These are phyloP conservation scores for Lachnellula subtilissima DNA, from an alignment of 2,329 filamentous ascomycete genomes.

Conservation along the genomic window DNA sequence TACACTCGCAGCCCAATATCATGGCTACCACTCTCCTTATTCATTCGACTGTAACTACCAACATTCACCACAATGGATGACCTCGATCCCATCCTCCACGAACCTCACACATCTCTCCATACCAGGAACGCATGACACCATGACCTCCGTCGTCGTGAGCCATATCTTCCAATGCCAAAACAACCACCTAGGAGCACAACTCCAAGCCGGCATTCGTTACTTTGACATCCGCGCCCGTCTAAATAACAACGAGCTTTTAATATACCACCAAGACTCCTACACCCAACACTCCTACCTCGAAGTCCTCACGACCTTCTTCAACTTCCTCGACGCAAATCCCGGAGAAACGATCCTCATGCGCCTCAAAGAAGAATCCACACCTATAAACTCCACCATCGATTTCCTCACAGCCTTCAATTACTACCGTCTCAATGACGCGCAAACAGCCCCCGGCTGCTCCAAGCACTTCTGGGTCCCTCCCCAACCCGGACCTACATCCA, in stretches of 20 bases:
- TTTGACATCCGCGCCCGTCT: conserved; percentile 45
- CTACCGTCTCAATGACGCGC: conserved; percentile 34
- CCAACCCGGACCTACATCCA: conserved; percentile 11
- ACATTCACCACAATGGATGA: conserved; percentile 41
- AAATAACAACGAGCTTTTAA: conserved; percentile 37
- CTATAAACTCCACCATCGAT: conserved; percentile 28
- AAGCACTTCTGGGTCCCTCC: conserved; percentile 37
- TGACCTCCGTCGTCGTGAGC: no score
- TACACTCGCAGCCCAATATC: conserved; percentile 17
- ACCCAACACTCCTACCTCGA: conserved; percentile 42
- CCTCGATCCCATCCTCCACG: conserved; percentile 36
- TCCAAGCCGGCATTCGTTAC: conserved; percentile 44
- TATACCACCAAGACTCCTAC: conserved; percentile 43
- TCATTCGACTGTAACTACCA: conserved; percentile 40
- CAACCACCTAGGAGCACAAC: conserved; percentile 40
- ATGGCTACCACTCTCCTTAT: conserved; percentile 33
- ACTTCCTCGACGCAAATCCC: conserved; percentile 43
- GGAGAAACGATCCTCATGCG: conserved; percentile 46
- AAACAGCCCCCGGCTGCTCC: conserved; percentile 33
- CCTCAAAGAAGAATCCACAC: conserved; percentile 43
- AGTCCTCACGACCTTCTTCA: conserved; percentile 40
- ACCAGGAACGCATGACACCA: conserved; percentile 33
- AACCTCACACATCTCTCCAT: conserved; percentile 43
- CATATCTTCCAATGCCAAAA: conserved; percentile 42
- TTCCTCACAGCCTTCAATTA: conserved; percentile 44